phyloP scores from a whole-genome alignment of 495 filamentous ascomycete species.

The Penicillium dipodomyicola region DNA sequence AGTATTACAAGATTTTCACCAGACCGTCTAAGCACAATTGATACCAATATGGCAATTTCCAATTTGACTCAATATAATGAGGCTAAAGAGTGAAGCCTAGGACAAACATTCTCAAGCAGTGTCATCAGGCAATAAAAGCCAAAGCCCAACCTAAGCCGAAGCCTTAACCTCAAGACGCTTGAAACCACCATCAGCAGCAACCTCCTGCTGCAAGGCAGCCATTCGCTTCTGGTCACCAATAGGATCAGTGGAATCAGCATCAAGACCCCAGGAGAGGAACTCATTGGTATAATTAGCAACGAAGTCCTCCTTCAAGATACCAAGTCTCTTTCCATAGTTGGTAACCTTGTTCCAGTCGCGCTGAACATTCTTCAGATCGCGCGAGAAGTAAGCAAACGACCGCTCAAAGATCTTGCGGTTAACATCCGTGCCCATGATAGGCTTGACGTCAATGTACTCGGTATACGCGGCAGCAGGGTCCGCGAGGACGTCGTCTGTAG shows the following conservation, averaged over 20 bases:
- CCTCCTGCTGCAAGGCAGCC: constrained; percentile 56
- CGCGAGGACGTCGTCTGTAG: constrained; percentile 64
- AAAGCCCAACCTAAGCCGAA: constrained; percentile 25
- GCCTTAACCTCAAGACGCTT: constrained; percentile 37
- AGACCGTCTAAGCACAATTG: background rate
- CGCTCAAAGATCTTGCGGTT: constrained; percentile 73
- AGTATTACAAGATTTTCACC: too few relatives aligned
- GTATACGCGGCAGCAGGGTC: constrained; percentile 56
- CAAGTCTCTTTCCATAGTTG: constrained; percentile 63
- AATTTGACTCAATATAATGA: background rate
- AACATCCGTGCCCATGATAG: constrained; percentile 60
- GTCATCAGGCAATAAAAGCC: too few relatives aligned
- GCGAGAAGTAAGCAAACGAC: constrained; percentile 67
- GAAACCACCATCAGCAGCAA: constrained; percentile 51
- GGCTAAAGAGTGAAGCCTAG: constrained; percentile 25
- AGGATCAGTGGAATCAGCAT: constrained; percentile 58
- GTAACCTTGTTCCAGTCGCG: constrained; percentile 72
- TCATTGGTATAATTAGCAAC: constrained; percentile 66
- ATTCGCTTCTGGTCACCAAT: constrained; percentile 66
- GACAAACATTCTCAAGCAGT: background rate
- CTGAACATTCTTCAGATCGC: constrained; percentile 65
- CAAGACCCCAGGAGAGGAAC: constrained; percentile 60
- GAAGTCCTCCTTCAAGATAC: constrained; percentile 55
- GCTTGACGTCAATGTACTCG: constrained; percentile 66
- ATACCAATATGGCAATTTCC: background rate